Conservation (phyloP, 2,329 filamentous ascomycete genomes). For the Fusarium sp. region DNA sequence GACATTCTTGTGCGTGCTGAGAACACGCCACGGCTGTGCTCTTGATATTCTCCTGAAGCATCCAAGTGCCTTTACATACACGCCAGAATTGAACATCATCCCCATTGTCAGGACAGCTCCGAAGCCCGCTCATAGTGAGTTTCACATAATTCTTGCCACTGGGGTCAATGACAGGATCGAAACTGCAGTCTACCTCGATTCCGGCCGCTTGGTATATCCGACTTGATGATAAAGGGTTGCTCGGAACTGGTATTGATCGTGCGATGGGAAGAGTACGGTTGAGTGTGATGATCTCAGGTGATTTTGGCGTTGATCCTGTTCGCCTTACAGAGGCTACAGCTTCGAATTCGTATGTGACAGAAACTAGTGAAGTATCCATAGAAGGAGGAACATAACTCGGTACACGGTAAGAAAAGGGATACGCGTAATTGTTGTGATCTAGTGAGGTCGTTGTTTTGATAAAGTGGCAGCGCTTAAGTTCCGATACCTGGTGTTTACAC, state of each 20-base stretch:
- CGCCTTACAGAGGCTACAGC: conserved; percentile 71
- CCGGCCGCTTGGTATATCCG: conserved; percentile 87
- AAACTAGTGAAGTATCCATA: conserved; percentile 77
- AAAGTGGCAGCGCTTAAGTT: conserved; percentile 32
- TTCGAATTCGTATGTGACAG: conserved; percentile 81
- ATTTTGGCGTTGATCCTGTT: conserved; percentile 54
- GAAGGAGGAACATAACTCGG: conserved; percentile 85
- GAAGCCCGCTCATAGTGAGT: conserved; percentile 66
- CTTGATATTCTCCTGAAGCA: conserved; percentile 85
- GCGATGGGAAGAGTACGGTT: conserved; percentile 76
- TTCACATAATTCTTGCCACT: conserved; percentile 72
- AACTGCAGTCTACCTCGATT: conserved; percentile 83
- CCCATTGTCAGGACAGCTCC: conserved; percentile 72
- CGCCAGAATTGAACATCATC: conserved; percentile 81
- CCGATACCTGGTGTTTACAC: conserved; percentile 29
- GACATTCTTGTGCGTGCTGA: conserved; percentile 66
- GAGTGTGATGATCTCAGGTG: conserved; percentile 65
- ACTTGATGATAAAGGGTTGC: conserved; percentile 78
- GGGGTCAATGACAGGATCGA: conserved; percentile 84
- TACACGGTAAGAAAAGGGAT: conserved; percentile 88
- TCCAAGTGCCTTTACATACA: conserved; percentile 90
- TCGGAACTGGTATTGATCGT: conserved; percentile 78
- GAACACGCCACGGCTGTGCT: conserved; percentile 80
- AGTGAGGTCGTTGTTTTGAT: neutral
- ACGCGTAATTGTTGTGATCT: conserved; percentile 52